A percentile compares a stretch with the other conserved stretches of the same genome.
These are phyloP conservation scores for Favolaschia claudopus DNA, from an alignment of 768 basidiomycete genomes.

Conservation along the genomic window DNA sequence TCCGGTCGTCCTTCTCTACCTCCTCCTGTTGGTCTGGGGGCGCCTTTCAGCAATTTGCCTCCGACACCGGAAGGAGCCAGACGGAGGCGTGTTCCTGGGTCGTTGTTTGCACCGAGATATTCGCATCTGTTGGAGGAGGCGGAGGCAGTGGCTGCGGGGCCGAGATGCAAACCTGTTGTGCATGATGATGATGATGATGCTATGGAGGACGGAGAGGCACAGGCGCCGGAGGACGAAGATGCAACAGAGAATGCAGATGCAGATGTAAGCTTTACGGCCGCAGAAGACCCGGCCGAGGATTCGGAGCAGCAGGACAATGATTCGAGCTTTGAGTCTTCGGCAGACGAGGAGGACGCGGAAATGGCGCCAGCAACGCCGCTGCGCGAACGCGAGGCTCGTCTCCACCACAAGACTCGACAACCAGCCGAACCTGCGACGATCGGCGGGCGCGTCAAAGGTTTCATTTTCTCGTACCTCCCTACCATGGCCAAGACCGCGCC, in stretches of 20 bases:
- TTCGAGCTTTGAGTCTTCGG: conserved; percentile 30
- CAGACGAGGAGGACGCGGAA: conserved; percentile 14
- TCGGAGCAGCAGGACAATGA: conserved; percentile 25
- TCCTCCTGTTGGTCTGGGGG: conserved; percentile 32
- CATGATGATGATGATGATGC: conserved; percentile 4
- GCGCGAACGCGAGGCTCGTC: conserved; percentile 13
- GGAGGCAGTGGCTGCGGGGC: conserved; percentile 36
- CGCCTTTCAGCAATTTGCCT: conserved; percentile 43
- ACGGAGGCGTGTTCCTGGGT: conserved; percentile 43
- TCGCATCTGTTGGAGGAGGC: conserved; percentile 67
- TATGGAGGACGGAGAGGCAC: background rate
- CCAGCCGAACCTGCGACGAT: conserved; percentile 42
- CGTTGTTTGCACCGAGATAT: conserved; percentile 62
- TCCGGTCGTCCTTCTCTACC: conserved; percentile 42
- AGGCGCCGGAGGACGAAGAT: background rate
- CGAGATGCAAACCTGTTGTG: background rate
- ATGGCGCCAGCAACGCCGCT: conserved; percentile 26
- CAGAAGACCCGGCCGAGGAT: too few species aligned
- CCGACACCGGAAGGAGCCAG: conserved; percentile 26
- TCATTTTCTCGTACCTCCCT: conserved; percentile 70
- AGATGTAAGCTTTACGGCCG: conserved; percentile 1
- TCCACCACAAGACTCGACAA: conserved; percentile 1
- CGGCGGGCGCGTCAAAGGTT: conserved; percentile 61
- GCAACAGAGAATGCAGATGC: background rate
- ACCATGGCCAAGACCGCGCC: conserved; percentile 49